Evolutionary conservation across 176 grass and related monocot species (phyloP).

Genomic region (Calamus simplicifolius): DNA sequence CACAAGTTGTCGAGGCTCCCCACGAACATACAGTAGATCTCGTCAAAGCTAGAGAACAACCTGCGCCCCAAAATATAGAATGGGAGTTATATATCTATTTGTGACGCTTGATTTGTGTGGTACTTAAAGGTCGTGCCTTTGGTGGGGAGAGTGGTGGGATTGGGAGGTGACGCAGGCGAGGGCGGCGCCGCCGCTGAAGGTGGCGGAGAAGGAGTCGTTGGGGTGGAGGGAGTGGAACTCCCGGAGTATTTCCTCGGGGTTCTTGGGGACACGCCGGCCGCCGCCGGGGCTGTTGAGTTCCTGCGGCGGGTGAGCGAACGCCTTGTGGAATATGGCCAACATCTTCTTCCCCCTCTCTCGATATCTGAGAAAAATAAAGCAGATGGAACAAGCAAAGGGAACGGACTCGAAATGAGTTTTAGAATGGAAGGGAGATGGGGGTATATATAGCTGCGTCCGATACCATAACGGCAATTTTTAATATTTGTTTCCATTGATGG

Average conservation of each 20-base stretch:
- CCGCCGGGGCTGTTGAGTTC: neutral
- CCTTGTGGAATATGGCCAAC: slow-evolving; percentile 19
- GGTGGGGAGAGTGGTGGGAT: neutral
- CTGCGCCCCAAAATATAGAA: neutral
- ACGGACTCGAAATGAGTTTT: too few relatives aligned
- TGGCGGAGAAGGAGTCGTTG: slow-evolving; percentile 9
- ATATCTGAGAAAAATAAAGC: too few relatives aligned
- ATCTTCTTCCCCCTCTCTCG: neutral
- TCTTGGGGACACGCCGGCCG: neutral
- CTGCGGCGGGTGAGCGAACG: slow-evolving; percentile 8
- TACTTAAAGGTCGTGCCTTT: neutral
- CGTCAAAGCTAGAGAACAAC: slow-evolving; percentile 11
- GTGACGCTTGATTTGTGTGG: too few relatives aligned
- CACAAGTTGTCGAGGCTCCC: slow-evolving; percentile 11
- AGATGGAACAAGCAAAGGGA: too few relatives aligned
- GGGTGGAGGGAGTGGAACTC: slow-evolving; percentile 14
- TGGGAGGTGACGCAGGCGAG: slow-evolving; percentile 5
- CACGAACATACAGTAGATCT: slow-evolving; percentile 11
- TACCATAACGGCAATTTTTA: too few relatives aligned
- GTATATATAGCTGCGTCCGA: too few relatives aligned
- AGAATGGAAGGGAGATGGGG: too few relatives aligned
- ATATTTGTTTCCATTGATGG: too few relatives aligned
- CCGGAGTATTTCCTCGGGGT: slow-evolving; percentile 14
- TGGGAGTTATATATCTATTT: too few relatives aligned
- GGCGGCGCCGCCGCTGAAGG: slow-evolving; percentile 16